Percentiles rank a stretch among this genome's conserved stretches.
These are phyloP conservation scores for Mycena venus DNA, from an alignment of 768 basidiomycete species.

Conservation along the genomic window DNA sequence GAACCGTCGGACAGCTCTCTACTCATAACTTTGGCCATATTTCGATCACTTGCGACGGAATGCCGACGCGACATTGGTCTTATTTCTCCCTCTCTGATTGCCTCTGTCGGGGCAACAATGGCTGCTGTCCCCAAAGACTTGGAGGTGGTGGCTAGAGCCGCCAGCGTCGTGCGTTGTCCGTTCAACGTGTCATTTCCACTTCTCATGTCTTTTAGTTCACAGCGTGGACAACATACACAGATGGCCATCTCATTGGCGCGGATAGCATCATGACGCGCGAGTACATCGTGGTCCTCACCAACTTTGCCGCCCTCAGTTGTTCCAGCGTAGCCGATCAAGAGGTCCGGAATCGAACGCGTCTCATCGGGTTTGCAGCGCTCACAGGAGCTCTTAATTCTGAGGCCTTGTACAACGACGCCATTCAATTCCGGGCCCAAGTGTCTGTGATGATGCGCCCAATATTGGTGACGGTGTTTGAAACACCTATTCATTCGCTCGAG, in stretches of 20 bases:
- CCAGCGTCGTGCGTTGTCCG: constrained; percentile 75
- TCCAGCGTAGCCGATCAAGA: constrained; percentile 73
- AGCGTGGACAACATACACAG: constrained; percentile 93
- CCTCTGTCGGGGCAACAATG: constrained; percentile 72
- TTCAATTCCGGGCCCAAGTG: constrained; percentile 81
- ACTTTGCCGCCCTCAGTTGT: constrained; percentile 75
- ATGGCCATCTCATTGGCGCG: constrained; percentile 85
- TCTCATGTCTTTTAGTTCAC: constrained; percentile 71
- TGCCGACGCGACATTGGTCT: constrained; percentile 88
- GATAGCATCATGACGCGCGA: constrained; percentile 77
- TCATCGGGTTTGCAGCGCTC: constrained; percentile 89
- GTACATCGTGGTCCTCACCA: constrained; percentile 76
- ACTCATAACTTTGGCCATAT: constrained; percentile 85
- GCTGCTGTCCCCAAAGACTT: constrained; percentile 71
- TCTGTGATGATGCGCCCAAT: constrained; percentile 80
- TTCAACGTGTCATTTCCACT: neutral
- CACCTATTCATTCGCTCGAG: constrained; percentile 69
- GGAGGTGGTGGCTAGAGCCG: constrained; percentile 82
- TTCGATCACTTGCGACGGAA: constrained; percentile 86
- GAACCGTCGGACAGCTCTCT: constrained; percentile 65
- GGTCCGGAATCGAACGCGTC: constrained; percentile 81
- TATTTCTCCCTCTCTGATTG: constrained; percentile 77
- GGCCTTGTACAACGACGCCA: constrained; percentile 79
- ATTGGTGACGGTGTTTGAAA: constrained; percentile 74
- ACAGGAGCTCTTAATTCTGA: constrained; percentile 87